These are phyloP conservation scores for Cydonia oblonga DNA, from an alignment of 331 rosid genomes.

Conservation along the genomic window DNA sequence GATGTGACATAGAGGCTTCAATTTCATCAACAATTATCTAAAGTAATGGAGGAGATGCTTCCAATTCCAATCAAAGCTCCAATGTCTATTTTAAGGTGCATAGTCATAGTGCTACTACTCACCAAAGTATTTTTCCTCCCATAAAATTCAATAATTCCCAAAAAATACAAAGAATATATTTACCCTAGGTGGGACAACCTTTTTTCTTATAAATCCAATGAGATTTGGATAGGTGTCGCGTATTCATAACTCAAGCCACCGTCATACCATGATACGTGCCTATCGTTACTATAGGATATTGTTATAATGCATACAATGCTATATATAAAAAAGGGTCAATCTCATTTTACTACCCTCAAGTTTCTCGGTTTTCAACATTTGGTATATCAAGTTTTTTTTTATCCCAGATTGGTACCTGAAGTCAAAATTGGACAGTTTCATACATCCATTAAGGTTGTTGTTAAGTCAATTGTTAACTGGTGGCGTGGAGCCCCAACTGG, in stretches of 20 bases:
- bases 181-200: too few relatives aligned
- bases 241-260: not conserved
- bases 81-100: conserved; percentile 3
- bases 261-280: accelerated
- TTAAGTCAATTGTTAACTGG: accelerated
- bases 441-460: accelerated
- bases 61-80: conserved; percentile 1
- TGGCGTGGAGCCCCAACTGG: accelerated
- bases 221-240: not conserved
- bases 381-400: too few relatives aligned
- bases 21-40: not conserved
- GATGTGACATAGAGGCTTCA: not conserved
- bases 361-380: accelerated
- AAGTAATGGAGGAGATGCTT: not conserved
- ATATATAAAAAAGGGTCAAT: too few relatives aligned
- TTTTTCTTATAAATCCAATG: not conserved
- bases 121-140: not conserved
- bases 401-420: accelerated
- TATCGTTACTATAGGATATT: too few relatives aligned
- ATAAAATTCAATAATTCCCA: not conserved
- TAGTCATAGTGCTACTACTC: not conserved
- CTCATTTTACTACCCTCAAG: accelerated
- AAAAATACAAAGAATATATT: too few relatives aligned
- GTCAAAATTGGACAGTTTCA: accelerated
- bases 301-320: too few relatives aligned